Evolutionary conservation across 306 rosid genomes (phyloP), one percentile per base, ranked within the genome.

Genomic region (Quercus suber): DNA sequence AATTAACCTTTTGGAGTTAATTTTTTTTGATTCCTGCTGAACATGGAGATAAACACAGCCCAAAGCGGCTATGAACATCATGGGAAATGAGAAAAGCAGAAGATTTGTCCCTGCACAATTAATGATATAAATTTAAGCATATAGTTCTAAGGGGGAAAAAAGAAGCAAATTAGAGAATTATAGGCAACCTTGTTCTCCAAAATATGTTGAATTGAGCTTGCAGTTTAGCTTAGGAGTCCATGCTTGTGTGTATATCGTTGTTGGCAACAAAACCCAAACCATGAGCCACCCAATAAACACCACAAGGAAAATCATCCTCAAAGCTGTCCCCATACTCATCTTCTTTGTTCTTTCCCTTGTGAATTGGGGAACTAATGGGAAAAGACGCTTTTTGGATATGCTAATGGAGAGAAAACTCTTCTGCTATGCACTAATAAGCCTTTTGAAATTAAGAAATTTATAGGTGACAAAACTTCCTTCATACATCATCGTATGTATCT

Each of bases 21-120:
- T 37, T 20, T 72, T 81, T 61, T 73, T 73, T n/a, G 82, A 41
- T 70, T 51, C 60, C 57, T 77, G 81, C 61, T 80, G 80, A 56
- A 87, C 71, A 85, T 91, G 91, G 78, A 91, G 90, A 82, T 89
- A 86, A 37, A 89, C 70, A 76, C 93, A 82, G 73, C 90, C 30
- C 82, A 87, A 43, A 63, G 80, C 84, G 59, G 88, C 93, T 27
- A 89, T 73, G 76, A 89, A 79, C 86, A 89, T 86, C 63, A 89
- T 45, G 52, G 96, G 93, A 78, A 89, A 89, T 15, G 96, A 82
- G 69, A 82, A 86, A 59, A 91, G 88, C 67, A 91, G 81, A 49
- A 91, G 89, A 70, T 91, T 84, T 52, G 81, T 80, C 71, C 93
- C 96, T 89, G 83, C 20, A 63, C 25, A 19, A 27, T 18, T 23